phyloP scores from a whole-genome alignment of 352 stramenopile genomes.

The Pythium coloratum region DNA sequence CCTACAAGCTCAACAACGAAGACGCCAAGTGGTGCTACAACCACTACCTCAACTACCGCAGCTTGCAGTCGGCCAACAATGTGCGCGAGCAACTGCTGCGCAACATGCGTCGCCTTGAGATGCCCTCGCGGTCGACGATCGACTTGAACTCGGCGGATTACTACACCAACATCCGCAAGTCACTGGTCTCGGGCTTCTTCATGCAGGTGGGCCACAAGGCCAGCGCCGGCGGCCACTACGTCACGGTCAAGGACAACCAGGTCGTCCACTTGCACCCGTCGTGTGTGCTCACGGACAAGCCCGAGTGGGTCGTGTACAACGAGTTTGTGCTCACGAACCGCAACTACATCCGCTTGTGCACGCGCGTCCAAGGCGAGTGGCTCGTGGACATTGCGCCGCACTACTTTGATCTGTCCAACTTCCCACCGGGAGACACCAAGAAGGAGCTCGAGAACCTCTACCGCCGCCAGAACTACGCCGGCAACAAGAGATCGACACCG shows the following conservation, averaged over 20 bases:
- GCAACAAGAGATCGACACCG: constrained; percentile 16
- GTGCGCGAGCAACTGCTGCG: constrained; percentile 96
- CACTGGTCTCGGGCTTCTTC: constrained; percentile 96
- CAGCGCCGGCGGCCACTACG: constrained; percentile 89
- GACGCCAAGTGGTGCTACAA: constrained; percentile 97
- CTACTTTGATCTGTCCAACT: constrained; percentile 98
- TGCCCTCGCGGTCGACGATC: constrained; percentile 68
- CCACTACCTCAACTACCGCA: constrained; percentile 97
- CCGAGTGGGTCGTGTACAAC: constrained; percentile 98
- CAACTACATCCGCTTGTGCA: constrained; percentile 99
- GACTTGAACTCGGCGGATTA: constrained; percentile 87
- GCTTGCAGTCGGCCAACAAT: constrained; percentile 92
- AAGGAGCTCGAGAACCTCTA: constrained; percentile 92
- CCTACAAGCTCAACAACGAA: constrained; percentile 93
- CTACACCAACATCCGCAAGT: constrained; percentile 93
- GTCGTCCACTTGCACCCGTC: constrained; percentile 97
- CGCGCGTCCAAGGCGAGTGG: constrained; percentile 92
- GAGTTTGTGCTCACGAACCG: constrained; percentile 99
- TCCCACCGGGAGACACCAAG: constrained; percentile 96
- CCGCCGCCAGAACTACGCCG: constrained; percentile 35
- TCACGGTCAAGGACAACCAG: constrained; percentile 99
- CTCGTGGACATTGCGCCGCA: constrained; percentile 94
- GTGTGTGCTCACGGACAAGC: constrained; percentile 95
- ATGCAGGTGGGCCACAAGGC: constrained; percentile 95
- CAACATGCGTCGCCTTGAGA: constrained; percentile 94